Percentiles rank a stretch among this genome's conserved stretches.
phyloP scores from a whole-genome alignment of 805 yeast genomes.

The Yamadazyma kitorensis region DNA sequence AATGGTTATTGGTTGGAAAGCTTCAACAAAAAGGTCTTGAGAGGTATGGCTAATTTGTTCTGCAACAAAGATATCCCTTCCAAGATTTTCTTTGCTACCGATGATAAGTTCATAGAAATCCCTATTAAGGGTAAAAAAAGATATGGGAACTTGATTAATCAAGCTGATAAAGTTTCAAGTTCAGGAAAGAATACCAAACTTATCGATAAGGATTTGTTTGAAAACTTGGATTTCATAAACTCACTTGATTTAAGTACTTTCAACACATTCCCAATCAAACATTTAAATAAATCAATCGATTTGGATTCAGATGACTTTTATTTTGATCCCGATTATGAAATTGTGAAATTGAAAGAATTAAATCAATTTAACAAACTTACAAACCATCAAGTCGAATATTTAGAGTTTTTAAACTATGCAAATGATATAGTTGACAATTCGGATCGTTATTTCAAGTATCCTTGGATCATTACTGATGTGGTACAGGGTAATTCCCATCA shows the following conservation, averaged over 20 bases:
- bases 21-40: slow-evolving; percentile 27
- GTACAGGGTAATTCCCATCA: slow-evolving; percentile 32
- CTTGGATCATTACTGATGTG: slow-evolving; percentile 37
- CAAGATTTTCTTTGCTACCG: slow-evolving; percentile 22
- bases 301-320: slow-evolving; percentile 25
- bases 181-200: too few species aligned
- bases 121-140: slow-evolving; percentile 28
- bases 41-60: slow-evolving; percentile 34
- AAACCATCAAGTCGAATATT: slow-evolving; percentile 20
- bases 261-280: slow-evolving; percentile 5
- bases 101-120: slow-evolving; percentile 22
- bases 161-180: slow-evolving; percentile 1
- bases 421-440: slow-evolving; percentile 20
- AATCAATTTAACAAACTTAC: slow-evolving; percentile 13
- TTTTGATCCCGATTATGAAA: slow-evolving; percentile 28
- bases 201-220: slow-evolving; percentile 31
- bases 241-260: background rate
- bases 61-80: slow-evolving; percentile 29
- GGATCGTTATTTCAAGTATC: slow-evolving; percentile 36
- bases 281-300: slow-evolving; percentile 12
- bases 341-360: slow-evolving; percentile 21
- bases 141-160: slow-evolving; percentile 12
- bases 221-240: slow-evolving; percentile 19
- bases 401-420: slow-evolving; percentile 28
- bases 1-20: slow-evolving; percentile 34